A percentile compares a stretch with the other conserved stretches of the same genome.
Conservation (phyloP, 2,329 filamentous ascomycete species). For the Penicillium fuscoglaucum region DNA sequence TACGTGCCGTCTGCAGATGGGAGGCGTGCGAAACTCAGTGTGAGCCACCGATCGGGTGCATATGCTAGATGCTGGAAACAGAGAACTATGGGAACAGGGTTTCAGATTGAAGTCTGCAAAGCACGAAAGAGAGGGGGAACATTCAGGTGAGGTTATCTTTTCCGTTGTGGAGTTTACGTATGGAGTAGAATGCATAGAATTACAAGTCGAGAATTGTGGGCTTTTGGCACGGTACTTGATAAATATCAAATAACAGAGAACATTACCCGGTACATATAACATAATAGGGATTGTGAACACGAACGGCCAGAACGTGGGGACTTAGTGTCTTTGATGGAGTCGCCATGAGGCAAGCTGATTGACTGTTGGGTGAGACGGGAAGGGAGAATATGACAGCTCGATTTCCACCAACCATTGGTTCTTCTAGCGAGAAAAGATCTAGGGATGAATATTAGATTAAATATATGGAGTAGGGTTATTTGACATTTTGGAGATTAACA, state of each 20-base stretch:
- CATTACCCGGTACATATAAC: background rate
- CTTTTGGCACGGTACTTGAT: background rate
- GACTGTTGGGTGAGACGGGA: conserved; percentile 12
- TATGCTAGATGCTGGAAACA: background rate
- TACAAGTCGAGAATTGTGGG: background rate
- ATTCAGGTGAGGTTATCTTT: background rate
- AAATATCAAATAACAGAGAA: background rate
- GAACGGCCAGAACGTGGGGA: conserved; percentile 19
- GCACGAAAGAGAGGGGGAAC: background rate
- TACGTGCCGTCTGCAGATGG: conserved; percentile 23
- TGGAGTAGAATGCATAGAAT: conserved; percentile 3
- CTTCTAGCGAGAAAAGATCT: background rate
- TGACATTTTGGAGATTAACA: background rate
- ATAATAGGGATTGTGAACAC: conserved; percentile 4
- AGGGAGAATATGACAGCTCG: conserved; percentile 35
- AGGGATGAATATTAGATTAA: background rate
- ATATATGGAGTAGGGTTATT: background rate
- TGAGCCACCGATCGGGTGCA: conserved; percentile 14
- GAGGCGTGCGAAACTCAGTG: conserved; percentile 17
- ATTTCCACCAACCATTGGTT: conserved; percentile 16
- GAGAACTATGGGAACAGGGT: background rate
- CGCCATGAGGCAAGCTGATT: conserved; percentile 5
- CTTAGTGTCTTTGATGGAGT: conserved; percentile 14
- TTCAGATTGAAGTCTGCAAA: background rate
- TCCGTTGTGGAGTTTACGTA: background rate